Evolutionary conservation across 495 filamentous ascomycete genomes (phyloP), one percentile per base, ranked within the genome.

Genomic region (Hypoxylon subgilvum): DNA sequence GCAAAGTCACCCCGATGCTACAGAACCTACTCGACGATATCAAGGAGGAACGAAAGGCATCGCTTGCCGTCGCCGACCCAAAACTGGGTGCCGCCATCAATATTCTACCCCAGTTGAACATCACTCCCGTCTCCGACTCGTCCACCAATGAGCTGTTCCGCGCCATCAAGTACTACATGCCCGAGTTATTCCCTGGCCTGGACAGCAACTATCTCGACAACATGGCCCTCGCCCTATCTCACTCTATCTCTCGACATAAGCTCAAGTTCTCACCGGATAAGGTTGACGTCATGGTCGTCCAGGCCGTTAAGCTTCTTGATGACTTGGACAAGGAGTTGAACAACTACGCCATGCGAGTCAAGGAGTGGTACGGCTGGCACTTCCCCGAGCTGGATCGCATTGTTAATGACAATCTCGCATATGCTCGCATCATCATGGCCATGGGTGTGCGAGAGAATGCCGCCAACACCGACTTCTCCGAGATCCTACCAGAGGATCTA

Each of bases 281-380:
- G 79, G 96, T 99, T 51, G 94, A 99, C 66, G 92, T 92, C 45
- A 99, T 99, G 94, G 96, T 99, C 62, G 90, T 99, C 31, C 94
- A 97, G 75, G 91, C 94, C 50, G 96, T 98, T 65, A 86, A 86
- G 19, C 85, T 96, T 39, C 80, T 99, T 17, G 94, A 99, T 72
- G 94, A 97, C 62, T 77, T 97, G 32, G 94, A 99, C 79, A 99
- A 99, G 81, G 95, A 99, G 73, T 78, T 99, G 42, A 99, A 99
- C 76, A 93, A 87, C 60, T 97, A 96, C 67, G 95, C 94, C 63
- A 99, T 99, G 94, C 82, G 94, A 69, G 92, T 97, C 44, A 97
- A 96, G 85, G 94, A 99, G 75, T 99, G 94, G 94, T 99, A 99
- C 67, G 94, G 94, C 52, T 99, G 94, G 94, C 95, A 97, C 76